Evolutionary conservation across 345 rosid species (phyloP).

Genomic region (Erucastrum elatum): DNA sequence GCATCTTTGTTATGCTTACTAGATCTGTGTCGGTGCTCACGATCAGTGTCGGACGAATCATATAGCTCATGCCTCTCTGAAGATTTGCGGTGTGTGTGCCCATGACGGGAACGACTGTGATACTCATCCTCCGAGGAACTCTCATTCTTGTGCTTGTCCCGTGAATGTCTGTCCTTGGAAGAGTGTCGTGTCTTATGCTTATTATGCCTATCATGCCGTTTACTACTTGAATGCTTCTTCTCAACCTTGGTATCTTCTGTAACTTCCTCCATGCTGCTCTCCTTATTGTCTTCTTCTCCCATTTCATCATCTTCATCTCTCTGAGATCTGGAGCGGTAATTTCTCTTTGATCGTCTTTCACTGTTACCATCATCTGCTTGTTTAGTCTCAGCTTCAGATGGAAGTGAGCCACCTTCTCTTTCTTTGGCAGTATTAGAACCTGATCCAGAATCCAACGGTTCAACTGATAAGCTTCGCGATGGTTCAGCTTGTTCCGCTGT

Average conservation of each 20-base stretch:
- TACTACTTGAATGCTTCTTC: slow-evolving; percentile 51
- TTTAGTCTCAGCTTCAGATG: slow-evolving; percentile 44
- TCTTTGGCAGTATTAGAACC: slow-evolving; percentile 45
- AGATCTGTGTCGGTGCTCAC: slow-evolving; percentile 20
- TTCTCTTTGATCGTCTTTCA: slow-evolving; percentile 71
- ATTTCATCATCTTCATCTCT: slow-evolving; percentile 46
- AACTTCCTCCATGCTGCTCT: slow-evolving; percentile 44
- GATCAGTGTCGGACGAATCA: slow-evolving; percentile 37
- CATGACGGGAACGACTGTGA: slow-evolving; percentile 32
- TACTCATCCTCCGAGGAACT: slow-evolving; percentile 45
- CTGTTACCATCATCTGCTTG: slow-evolving; percentile 47
- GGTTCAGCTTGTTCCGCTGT: slow-evolving; percentile 55
- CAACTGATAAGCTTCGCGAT: slow-evolving; percentile 52
- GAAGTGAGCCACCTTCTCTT: slow-evolving; percentile 55
- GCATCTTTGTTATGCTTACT: slow-evolving; percentile 30
- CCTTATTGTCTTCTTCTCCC: slow-evolving; percentile 45
- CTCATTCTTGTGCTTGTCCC: slow-evolving; percentile 41
- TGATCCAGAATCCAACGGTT: slow-evolving; percentile 48
- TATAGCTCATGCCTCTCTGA: slow-evolving; percentile 34
- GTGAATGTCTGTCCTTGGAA: slow-evolving; percentile 43
- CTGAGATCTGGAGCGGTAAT: slow-evolving; percentile 60
- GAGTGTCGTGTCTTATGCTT: slow-evolving; percentile 52
- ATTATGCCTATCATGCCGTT: slow-evolving; percentile 49
- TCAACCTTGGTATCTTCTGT: slow-evolving; percentile 44
- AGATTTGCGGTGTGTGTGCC: slow-evolving; percentile 26